Base-by-base conservation (phyloP, 2,329 filamentous ascomycete genomes). In the Dactylellina haptotyla region DNA sequence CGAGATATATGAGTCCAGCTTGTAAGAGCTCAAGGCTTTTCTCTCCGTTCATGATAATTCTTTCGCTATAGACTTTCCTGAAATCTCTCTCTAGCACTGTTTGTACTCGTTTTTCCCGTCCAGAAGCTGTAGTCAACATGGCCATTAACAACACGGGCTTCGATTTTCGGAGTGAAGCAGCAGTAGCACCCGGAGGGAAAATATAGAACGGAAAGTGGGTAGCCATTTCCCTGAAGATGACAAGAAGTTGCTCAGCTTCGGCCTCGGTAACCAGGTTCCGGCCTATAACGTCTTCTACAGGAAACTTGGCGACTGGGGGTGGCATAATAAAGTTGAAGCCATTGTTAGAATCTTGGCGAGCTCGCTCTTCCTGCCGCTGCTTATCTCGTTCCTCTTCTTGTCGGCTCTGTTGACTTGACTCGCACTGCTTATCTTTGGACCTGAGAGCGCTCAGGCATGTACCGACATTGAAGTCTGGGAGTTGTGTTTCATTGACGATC, bases 31-130 rank as follows among this genome's bases (percentile, higher is more conserved):
- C 86, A 20, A 88, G 69, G 10, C 82, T 86, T 64, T 85, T 83
- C 80, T 88, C 86, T 0, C 86, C 85, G 2, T 84, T 83, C 0
- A 86, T 82, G 0, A 88, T 84, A 41, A 86, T 84, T 77, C 86
- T 87, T 46, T 86, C 80, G 0, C 83, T 85, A n/a, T 87, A 76
- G 0, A 86, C 82, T 76, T 86, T 87, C 28, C 85, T 81, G 56
- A 88, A 85, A 78, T 88, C 86, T 53, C 85, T 83, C 26, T 87
- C 86, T 46, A 88, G 86, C 1, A 85, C 80, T 12, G 79, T 83
- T 63, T 87, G 84, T 0, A 85, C 83, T 75, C 85, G 84, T 20
- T 85, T 77, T n/a, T 83, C 83, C 9, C 83, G 82, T 1, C 82
- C 83, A 32, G 84, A 84, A 2, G 84, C 83, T 0, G 84, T 82